Percentiles rank a stretch among this genome's conserved stretches.
These are phyloP conservation scores for Penicillium sp. DNA, from an alignment of 2,329 filamentous ascomycete genomes.

Conservation along the genomic window DNA sequence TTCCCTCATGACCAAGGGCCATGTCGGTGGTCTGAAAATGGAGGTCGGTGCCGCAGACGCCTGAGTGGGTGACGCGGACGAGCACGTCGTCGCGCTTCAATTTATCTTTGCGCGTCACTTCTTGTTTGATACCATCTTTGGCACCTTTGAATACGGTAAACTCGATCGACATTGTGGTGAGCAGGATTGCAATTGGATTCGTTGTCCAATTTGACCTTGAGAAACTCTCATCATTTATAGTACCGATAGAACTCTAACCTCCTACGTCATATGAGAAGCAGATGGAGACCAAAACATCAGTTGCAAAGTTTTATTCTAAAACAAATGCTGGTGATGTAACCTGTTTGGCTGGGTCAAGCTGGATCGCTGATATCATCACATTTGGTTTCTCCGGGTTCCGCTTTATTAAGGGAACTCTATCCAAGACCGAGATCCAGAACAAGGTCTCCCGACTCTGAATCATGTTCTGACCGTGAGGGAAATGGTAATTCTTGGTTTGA, in stretches of 20 bases:
- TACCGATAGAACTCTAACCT: not conserved
- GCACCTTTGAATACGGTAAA: slow-evolving; percentile 67
- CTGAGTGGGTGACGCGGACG: slow-evolving; percentile 64
- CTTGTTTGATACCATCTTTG: slow-evolving; percentile 57
- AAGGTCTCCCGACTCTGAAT: no score
- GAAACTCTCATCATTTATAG: not conserved
- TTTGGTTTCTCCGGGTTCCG: not conserved
- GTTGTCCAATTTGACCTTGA: no score
- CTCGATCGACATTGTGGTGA: slow-evolving; percentile 25
- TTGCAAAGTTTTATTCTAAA: not conserved
- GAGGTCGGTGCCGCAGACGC: slow-evolving; percentile 63
- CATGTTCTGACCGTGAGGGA: no score
- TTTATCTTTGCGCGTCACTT: slow-evolving; percentile 46
- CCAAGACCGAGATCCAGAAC: no score
- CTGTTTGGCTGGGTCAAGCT: not conserved
- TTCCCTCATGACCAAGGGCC: slow-evolving; percentile 43
- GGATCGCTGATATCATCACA: not conserved
- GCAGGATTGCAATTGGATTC: not conserved
- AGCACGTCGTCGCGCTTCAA: slow-evolving; percentile 51
- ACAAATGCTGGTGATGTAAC: not conserved
- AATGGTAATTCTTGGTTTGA: no score
- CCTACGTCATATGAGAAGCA: not conserved
- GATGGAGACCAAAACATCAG: not conserved
- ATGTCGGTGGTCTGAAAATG: slow-evolving; percentile 37
- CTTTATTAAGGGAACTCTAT: not conserved